Evolutionary conservation across 2,329 filamentous ascomycete genomes (phyloP).

Genomic region (Botrytis sinoallii): DNA sequence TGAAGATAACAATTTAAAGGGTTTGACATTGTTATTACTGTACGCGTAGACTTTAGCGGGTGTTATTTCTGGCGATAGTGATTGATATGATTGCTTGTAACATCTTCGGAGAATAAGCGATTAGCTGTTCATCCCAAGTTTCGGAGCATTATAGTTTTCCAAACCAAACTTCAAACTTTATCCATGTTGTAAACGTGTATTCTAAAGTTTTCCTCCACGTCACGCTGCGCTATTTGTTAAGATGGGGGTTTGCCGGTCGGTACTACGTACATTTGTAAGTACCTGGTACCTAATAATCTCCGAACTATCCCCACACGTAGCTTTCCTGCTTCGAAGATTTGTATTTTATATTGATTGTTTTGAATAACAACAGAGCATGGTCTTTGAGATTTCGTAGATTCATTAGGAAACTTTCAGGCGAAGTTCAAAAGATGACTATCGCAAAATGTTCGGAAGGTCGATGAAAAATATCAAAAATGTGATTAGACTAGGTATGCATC

Average conservation of each 20-base stretch:
- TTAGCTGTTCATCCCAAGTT: background rate
- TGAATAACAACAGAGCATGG: background rate
- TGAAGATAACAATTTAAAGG: background rate
- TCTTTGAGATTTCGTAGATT: background rate
- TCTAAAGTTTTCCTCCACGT: background rate
- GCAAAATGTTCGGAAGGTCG: background rate
- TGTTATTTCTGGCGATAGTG: background rate
- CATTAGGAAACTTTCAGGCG: accelerated
- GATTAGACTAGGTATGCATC: background rate
- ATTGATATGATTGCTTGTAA: background rate
- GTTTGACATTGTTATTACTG: background rate
- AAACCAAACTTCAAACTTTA: too few species aligned
- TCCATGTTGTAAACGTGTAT: background rate
- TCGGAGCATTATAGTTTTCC: background rate
- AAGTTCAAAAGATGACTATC: background rate
- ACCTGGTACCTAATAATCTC: background rate
- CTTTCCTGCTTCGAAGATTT: background rate
- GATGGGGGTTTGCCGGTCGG: background rate
- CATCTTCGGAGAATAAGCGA: background rate
- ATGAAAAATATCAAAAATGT: background rate
- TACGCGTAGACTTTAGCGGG: background rate
- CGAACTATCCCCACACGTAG: background rate
- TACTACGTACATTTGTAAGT: background rate
- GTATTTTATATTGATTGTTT: background rate
- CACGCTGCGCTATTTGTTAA: background rate